Conservation (phyloP, 805 yeast genomes). For the Metschnikowia kunwiensis region DNA sequence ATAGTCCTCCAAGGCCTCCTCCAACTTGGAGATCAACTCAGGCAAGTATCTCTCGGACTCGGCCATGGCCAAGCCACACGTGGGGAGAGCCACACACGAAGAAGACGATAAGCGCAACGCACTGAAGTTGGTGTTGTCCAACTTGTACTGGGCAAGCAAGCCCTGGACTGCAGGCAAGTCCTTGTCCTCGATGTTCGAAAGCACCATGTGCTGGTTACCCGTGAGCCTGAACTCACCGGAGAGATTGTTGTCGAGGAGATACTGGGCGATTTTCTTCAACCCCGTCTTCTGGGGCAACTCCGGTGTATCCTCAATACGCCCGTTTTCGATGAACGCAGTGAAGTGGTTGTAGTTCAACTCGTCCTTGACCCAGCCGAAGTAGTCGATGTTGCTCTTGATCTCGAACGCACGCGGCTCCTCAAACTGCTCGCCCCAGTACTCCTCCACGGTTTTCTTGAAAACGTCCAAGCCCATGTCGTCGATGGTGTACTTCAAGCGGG, state of each 20-base stretch:
- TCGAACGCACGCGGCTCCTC: conserved; percentile 68
- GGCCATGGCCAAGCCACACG: conserved; percentile 99
- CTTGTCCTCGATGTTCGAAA: conserved; percentile 69
- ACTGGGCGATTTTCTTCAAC: conserved; percentile 71
- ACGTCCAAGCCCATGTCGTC: conserved; percentile 90
- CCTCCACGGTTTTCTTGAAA: conserved; percentile 79
- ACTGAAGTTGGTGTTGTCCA: conserved; percentile 80
- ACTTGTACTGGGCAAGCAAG: conserved; percentile 65
- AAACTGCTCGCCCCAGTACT: conserved; percentile 72
- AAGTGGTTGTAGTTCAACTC: conserved; percentile 82
- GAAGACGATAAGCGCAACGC: conserved; percentile 87
- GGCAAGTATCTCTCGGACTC: conserved; percentile 95
- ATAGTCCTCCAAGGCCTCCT: conserved; percentile 81
- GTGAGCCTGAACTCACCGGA: conserved; percentile 89
- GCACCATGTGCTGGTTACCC: conserved; percentile 89
- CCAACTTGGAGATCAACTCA: conserved; percentile 73
- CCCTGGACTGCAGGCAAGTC: conserved; percentile 61
- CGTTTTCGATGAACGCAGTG: conserved; percentile 93
- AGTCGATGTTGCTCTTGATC: conserved; percentile 84
- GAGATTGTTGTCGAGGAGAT: conserved; percentile 49
- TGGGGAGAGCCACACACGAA: conserved; percentile 97
- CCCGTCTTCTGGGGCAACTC: conserved; percentile 90
- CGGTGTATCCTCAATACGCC: conserved; percentile 90
- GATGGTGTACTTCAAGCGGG: conserved; percentile 93
- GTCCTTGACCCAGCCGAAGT: conserved; percentile 91